These are phyloP conservation scores for Penicillium sp. DNA, from an alignment of 2,329 filamentous ascomycete genomes.

Conservation along the genomic window DNA sequence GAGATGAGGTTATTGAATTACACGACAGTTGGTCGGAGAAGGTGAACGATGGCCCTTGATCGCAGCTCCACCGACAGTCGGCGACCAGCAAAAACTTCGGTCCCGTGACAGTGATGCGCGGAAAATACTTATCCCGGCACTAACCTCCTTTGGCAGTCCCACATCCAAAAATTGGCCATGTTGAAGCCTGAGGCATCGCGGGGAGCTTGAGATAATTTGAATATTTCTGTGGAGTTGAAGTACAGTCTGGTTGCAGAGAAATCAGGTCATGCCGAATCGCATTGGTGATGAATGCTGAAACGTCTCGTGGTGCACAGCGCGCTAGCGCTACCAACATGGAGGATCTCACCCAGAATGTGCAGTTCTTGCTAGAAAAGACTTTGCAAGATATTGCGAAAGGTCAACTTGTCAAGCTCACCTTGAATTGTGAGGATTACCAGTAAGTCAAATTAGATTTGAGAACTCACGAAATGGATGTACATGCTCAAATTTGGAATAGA, in stretches of 20 bases:
- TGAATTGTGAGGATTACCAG: slow-evolving; percentile 37
- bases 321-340: slow-evolving; percentile 34
- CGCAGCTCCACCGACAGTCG: slow-evolving; percentile 30
- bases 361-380: slow-evolving; percentile 40
- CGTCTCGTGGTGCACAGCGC: slow-evolving; percentile 16
- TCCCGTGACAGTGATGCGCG: slow-evolving; percentile 37
- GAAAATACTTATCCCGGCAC: slow-evolving; percentile 32
- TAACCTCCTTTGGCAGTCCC: slow-evolving; percentile 31
- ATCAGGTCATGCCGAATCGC: slow-evolving; percentile 21
- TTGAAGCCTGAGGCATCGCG: slow-evolving; percentile 32
- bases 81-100: slow-evolving; percentile 45
- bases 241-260: slow-evolving; percentile 7
- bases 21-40: slow-evolving; percentile 26
- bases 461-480: neutral
- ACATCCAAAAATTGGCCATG: slow-evolving; percentile 35
- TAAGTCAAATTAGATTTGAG: slow-evolving; percentile 27
- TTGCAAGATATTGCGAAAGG: slow-evolving; percentile 42
- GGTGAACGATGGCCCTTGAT: slow-evolving; percentile 29
- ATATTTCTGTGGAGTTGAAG: slow-evolving; percentile 15
- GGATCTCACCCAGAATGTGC: slow-evolving; percentile 38
- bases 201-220: slow-evolving; percentile 29
- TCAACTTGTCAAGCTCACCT: slow-evolving; percentile 39
- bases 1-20: slow-evolving; percentile 33
- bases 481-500: slow-evolving; percentile 26
- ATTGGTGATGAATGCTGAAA: slow-evolving; percentile 30